Percentiles rank a stretch among this genome's conserved stretches.
Conservation (phyloP, 2,329 filamentous ascomycete species). For the Sordariomycetes sp. region DNA sequence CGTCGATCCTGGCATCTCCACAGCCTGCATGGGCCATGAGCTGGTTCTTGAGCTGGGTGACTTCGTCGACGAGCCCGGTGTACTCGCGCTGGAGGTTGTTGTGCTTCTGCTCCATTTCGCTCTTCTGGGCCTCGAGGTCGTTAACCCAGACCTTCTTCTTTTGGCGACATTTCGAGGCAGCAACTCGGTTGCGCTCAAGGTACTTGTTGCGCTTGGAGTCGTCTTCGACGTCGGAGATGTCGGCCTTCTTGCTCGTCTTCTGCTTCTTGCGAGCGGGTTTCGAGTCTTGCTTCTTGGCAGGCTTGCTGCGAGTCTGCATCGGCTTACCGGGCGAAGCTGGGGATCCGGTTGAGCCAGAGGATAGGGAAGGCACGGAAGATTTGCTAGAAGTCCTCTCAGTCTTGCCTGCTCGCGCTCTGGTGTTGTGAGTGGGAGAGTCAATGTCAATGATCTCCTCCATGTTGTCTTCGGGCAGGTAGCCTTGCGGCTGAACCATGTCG, state of each 20-base stretch:
- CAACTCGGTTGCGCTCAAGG: conserved; percentile 62
- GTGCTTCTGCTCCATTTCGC: conserved; percentile 33
- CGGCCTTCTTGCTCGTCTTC: conserved; percentile 14
- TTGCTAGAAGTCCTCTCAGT: conserved; percentile 9
- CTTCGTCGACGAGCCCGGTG: conserved; percentile 30
- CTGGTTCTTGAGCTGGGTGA: conserved; percentile 36
- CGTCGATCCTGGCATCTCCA: conserved; percentile 41
- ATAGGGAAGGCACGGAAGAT: conserved; percentile 4
- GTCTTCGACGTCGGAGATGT: conserved; percentile 16
- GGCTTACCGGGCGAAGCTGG: not conserved
- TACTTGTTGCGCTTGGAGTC: conserved; percentile 42
- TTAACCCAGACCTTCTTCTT: conserved; percentile 51
- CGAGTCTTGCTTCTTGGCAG: conserved; percentile 3
- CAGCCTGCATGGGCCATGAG: conserved; percentile 44
- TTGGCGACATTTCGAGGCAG: conserved; percentile 65
- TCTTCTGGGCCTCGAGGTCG: conserved; percentile 36
- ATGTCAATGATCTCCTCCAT: not conserved
- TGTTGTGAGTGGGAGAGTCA: not conserved
- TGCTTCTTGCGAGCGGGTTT: conserved; percentile 6
- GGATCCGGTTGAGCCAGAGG: conserved; percentile 2
- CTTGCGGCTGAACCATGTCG: too few species aligned
- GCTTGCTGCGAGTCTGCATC: conserved; percentile 4
- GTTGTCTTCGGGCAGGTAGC: not conserved
- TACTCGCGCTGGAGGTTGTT: conserved; percentile 31
- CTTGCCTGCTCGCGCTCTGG: conserved; percentile 7